Evolutionary conservation across 441 rosid genomes (phyloP), one percentile per base, ranked within the genome.

Genomic region (Manihot esculenta): DNA sequence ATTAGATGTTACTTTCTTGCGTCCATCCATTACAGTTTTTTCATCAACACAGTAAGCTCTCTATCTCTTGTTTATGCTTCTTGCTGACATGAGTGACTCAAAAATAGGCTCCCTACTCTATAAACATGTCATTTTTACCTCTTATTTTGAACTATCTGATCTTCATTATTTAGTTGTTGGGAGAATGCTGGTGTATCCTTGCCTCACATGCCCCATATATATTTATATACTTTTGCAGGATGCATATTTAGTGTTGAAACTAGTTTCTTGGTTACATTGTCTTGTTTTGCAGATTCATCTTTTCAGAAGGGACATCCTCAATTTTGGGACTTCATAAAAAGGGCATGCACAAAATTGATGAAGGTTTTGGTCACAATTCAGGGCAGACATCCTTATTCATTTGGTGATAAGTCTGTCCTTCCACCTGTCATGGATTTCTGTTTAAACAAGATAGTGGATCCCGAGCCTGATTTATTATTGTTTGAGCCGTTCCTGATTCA

Each of bases 321-420:
- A 81, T 85, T 86, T 74, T 90, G 88, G 94, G 94, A 85, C 73
- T 91, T 96, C 60, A 70, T 85, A 66, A 93, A 90, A 85, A 89
- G 89, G 82, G 92, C 92, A 73, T 90, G 98, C 75, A 88, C 88
- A 41, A 96, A 96, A 81, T 77, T 96, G 80, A 89, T 96, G 94
- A 96, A 96, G 83, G 93, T 96, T 81, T 77, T 96, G 75, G 83
- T 89, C 66, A 84, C 89, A 62, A 81, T 96, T 72, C 98, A 93
- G 80, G 88, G 87, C 73, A 89, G 94, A 68, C 99, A 96, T 87
- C 98, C 98, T 72, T 96, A 84, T 83, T 82, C 97, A 35, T 96
- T 96, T 86, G 97, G 99, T 74, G 97, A 93, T 78, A 87, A 86
- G 77, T 79, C 91, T 78, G 92, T 86, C 75, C 97, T 96, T 86